Percentiles rank a stretch among this genome's conserved stretches.
Conservation (phyloP, 495 filamentous ascomycete species). For the Trichoderma asperelloides region DNA sequence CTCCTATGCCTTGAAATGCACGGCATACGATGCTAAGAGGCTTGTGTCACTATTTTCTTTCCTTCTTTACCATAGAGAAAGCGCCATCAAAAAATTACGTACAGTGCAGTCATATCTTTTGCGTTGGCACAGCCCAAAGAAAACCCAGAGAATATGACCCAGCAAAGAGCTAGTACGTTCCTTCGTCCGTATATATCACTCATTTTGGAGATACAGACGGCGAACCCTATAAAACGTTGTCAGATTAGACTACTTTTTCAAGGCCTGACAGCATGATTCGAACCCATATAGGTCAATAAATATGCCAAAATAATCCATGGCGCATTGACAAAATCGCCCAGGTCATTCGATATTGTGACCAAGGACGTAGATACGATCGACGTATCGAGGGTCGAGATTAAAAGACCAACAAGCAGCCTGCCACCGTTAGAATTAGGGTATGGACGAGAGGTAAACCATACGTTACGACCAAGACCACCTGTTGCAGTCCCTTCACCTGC, state of each 20-base stretch:
- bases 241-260: neutral
- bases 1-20: slow-evolving; percentile 54
- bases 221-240: slow-evolving; percentile 32
- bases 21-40: slow-evolving; percentile 46
- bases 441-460: neutral
- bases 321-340: slow-evolving; percentile 42
- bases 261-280: slow-evolving; percentile 3
- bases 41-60: neutral
- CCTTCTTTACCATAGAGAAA: neutral
- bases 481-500: neutral
- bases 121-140: slow-evolving; percentile 50
- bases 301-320: slow-evolving; percentile 54
- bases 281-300: slow-evolving; percentile 52
- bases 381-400: slow-evolving; percentile 53
- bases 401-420: slow-evolving; percentile 47
- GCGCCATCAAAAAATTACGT: slow-evolving; percentile 13
- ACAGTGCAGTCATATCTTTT: slow-evolving; percentile 45
- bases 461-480: neutral
- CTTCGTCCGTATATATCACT: slow-evolving; percentile 53
- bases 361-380: slow-evolving; percentile 57
- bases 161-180: slow-evolving; percentile 35
- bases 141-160: slow-evolving; percentile 45
- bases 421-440: neutral
- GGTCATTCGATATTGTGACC: slow-evolving; percentile 46
- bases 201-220: slow-evolving; percentile 49